Base-by-base conservation (phyloP, 2,329 filamentous ascomycete genomes). In the Trichoderma afroharzianum region DNA sequence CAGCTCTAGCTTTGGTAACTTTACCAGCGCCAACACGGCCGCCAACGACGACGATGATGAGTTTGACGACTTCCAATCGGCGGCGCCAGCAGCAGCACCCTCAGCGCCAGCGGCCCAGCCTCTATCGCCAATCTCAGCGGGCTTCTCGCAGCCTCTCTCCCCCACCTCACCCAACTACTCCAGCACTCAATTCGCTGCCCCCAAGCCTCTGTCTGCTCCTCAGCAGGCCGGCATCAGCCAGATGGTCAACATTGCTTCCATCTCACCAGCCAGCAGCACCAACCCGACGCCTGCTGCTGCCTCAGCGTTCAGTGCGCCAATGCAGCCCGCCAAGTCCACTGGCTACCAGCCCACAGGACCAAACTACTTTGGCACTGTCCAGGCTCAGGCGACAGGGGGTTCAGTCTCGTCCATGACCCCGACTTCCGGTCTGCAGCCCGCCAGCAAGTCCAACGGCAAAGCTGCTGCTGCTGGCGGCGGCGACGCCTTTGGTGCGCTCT, bases 41-140 rank as follows among this genome's bases (percentile, higher is more conserved):
- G 77, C 82, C 18, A 81, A 82, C 33, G 84, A 85, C 55, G 90
- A 89, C 73, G 95, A 98, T 74, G 95, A 97, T 76, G 96, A 98
- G 74, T 98, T 98, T 78, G 96, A 98, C 79, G 96, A 99, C 79
- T 98, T 98, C 86, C 94, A 97, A 81, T 97, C 94, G 59, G 59
- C 59, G 15, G 55, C 55, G 9, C 55, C 55, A 24, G 95, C 95
- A 15, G 85, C 92, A 15, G 85, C 92, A 3, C 88, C 91, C 21
- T 28, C 63, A 21, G 53, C 63, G 32, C 32, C 58, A 4, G 84
- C 89, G 30, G 78, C 85, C 15, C 81, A 81, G n/a, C 79, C 85
- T 12, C 80, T 85, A 21, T 81, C 86, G 74, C 75, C 84, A 78
- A 77, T 82, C 24, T 77, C 82, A 30, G 75, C 72, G 63, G 77